phyloP scores from a whole-genome alignment of 139 green algal species.

The Chlamydomonas eustigma region DNA sequence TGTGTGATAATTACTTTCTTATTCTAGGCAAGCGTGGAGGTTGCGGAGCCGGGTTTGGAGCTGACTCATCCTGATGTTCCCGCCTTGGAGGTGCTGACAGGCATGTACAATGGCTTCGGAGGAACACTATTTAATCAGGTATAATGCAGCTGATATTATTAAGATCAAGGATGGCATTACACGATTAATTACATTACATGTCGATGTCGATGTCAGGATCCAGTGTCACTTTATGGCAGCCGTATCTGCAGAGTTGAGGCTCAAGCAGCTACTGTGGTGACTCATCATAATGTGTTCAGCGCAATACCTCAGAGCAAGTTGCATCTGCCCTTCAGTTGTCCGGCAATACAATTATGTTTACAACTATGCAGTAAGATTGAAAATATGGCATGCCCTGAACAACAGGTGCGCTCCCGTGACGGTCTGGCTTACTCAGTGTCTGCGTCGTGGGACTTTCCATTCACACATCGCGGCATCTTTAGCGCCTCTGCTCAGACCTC shows the following conservation, averaged over 20 bases:
- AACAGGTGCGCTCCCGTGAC: constrained; percentile 56
- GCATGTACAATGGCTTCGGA: constrained; percentile 75
- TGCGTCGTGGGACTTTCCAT: constrained; percentile 58
- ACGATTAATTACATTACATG: too few species aligned
- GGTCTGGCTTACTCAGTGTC: constrained; percentile 74
- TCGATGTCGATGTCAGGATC: too few species aligned
- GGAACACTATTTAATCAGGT: constrained; percentile 73
- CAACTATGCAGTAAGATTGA: background rate
- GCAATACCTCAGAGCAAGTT: too few species aligned
- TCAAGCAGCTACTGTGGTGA: too few species aligned
- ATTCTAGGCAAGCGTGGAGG: constrained; percentile 53
- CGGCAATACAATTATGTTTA: too few species aligned
- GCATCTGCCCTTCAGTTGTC: too few species aligned
- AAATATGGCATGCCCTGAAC: background rate
- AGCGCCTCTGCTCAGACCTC: constrained; percentile 59
- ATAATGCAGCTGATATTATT: too few species aligned
- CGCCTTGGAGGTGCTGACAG: constrained; percentile 57
- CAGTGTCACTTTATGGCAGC: too few species aligned
- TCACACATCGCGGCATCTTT: constrained; percentile 74
- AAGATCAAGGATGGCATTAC: too few species aligned
- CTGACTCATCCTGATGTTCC: constrained; percentile 58
- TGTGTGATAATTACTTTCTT: too few species aligned
- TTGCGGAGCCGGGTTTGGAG: constrained; percentile 56
- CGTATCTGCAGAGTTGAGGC: too few species aligned
- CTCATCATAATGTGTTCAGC: too few species aligned